Base-by-base conservation (phyloP, 2,329 filamentous ascomycete species). In the Neofusicoccum umdonicola region DNA sequence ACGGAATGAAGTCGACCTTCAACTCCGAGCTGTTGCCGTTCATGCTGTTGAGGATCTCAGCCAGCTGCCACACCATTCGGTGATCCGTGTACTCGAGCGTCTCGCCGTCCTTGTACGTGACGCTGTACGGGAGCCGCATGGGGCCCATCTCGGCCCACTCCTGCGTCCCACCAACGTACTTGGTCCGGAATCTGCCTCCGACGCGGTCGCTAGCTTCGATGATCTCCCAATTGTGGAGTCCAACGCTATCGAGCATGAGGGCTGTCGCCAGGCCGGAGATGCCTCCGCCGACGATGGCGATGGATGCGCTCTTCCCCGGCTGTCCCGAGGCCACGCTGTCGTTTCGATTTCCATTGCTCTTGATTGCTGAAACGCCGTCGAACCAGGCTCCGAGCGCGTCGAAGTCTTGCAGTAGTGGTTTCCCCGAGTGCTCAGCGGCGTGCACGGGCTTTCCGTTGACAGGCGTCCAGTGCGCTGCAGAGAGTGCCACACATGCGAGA, bases 331-430 rank as follows among this genome's bases (percentile, higher is more conserved):
- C 12, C n/a, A 5, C 11, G 19, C n/a, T 52, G 13, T 27, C 34
- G 15, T n/a, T 11, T 3, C 5, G 6, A 41, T 8, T 3, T 12
- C 7, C 4, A 31, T n/a, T 39, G 34, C 6, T 17, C 15, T 27
- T 13, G 13, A 65, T 52, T 8, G 54, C 54, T 3, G 63, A 56
- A 1, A 65, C 54, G 8, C 35, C 56, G 15, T 65, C 63, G 35
- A 51, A 65, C 56, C 63, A 65, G 4, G 63, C 57, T 13, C 63
- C 63, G 19, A 65, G 63, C 9, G 63, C 56, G 22, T 65, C 63
- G 11, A 65, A 65, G 39, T 65, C 56, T 44, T 62, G 56, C n/a
- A 65, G 57, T 7, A 65, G 35, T 9, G 63, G 63, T 22, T 19
- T 19, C 11, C 27, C 7, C 5, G 27, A 31, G 27, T 44, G 6